Evolutionary conservation across 1,139 yeast genomes (phyloP), one percentile per base, ranked within the genome.

Genomic region (Tardiomyces digboiensis): DNA sequence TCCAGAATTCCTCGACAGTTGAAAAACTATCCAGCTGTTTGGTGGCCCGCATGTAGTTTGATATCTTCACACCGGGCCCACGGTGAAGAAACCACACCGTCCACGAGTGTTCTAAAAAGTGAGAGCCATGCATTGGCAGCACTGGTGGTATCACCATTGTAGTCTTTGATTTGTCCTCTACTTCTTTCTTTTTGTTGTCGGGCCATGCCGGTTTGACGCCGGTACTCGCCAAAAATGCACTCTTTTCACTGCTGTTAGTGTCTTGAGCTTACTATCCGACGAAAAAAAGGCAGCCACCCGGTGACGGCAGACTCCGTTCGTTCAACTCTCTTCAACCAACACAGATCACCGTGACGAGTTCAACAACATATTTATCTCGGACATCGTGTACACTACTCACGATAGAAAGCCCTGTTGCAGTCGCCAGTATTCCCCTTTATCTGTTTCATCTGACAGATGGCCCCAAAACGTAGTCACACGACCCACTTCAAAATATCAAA

Each of bases 1-100:
- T 61, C 85, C 85, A 81, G 62, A 80, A 70, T 57, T 80, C 82
- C 59, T 80, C 86, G 19, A 78, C 66, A 7, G 82, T 71, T 16
- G 56, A 51, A 43, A 64, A 63, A 13, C 61, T 54, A 14, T 57
- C 58, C 18, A 64, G 56, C 44, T 60, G 57, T 45, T 58, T 61
- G 18, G 66, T 61, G 8, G 66, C 64, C 39, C 56, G 52, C 33
- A 62, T 57, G 47, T 63, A 64, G 45, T 63, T 57, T 19, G 60
- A 52, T 36, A 62, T 58, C 48, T 59, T 61, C 45, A 55, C 55
- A 16, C 66, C 67, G 13, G 64, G 65, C 10, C 62, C 60, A 8
- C 68, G 61, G 46, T 64, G 66, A 46, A 62, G 49, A 44, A 61
- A 64, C 66, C 67, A 63, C 23, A 63, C 53, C 23, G 63, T 60